phyloP scores from a whole-genome alignment of 2,329 filamentous ascomycete species.

The Leptosphaerulina australis region DNA sequence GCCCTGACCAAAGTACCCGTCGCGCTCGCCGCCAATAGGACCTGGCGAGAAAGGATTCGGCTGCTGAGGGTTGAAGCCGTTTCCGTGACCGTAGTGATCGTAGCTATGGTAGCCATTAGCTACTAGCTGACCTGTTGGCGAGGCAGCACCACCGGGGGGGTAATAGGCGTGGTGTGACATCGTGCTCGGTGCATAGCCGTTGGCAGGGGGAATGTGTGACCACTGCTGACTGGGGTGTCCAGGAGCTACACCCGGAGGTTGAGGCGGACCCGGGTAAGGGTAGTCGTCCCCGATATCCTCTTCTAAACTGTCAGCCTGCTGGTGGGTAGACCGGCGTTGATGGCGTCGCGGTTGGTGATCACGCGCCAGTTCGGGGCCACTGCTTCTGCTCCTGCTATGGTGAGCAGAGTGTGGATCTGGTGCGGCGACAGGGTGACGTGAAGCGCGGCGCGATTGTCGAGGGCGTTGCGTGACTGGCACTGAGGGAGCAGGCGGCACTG shows the following conservation, averaged over 20 bases:
- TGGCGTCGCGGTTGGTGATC: constrained; percentile 38
- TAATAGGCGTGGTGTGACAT: constrained; percentile 46
- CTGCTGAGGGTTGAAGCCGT: constrained; percentile 29
- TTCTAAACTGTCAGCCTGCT: constrained; percentile 9
- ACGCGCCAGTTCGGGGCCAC: constrained; percentile 25
- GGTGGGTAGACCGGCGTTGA: constrained; percentile 45
- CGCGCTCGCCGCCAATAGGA: constrained; percentile 28
- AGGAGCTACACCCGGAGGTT: constrained; percentile 36
- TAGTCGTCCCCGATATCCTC: constrained; percentile 55
- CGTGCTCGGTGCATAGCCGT: constrained; percentile 48
- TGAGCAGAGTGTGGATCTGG: constrained; percentile 43
- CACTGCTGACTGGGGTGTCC: constrained; percentile 47
- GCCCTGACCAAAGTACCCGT: constrained; percentile 47
- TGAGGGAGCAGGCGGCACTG: constrained; percentile 35
- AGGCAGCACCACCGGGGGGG: constrained; percentile 31
- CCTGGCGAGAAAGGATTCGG: constrained; percentile 49
- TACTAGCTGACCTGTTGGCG: constrained; percentile 39
- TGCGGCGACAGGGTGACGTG: constrained; percentile 43
- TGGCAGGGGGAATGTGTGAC: constrained; percentile 45
- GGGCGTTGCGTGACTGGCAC: constrained; percentile 46
- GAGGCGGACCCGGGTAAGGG: constrained; percentile 46
- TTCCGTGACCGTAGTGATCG: constrained; percentile 47
- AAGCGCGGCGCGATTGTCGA: constrained; percentile 49
- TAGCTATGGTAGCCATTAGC: constrained; percentile 45
- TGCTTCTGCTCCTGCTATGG: constrained; percentile 42